phyloP scores from a whole-genome alignment of 2,329 filamentous ascomycete genomes.

The Xylaria sp. region DNA sequence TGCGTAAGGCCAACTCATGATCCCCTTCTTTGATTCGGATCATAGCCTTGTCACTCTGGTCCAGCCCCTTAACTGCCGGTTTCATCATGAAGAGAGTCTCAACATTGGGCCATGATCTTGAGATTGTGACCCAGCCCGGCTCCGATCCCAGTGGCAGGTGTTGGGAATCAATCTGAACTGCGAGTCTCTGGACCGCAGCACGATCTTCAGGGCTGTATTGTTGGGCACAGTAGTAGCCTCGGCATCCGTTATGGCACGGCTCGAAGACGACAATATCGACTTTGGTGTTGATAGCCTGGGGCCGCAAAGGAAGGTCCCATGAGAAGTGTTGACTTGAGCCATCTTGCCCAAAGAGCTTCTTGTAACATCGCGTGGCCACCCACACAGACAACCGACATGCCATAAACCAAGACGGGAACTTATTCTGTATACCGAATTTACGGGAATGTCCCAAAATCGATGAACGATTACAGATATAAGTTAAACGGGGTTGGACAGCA shows the following conservation, averaged over 20 bases:
- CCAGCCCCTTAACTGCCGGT: conserved; percentile 34
- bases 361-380: conserved; percentile 33
- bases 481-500: conserved; percentile 35
- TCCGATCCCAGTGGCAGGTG: conserved; percentile 24
- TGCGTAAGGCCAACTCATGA: conserved; percentile 32
- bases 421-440: conserved; percentile 33
- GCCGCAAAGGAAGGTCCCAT: neutral
- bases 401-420: conserved; percentile 38
- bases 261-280: conserved; percentile 41
- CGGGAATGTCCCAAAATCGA: conserved; percentile 14
- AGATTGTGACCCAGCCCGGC: conserved; percentile 39
- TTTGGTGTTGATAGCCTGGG: conserved; percentile 33
- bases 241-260: conserved; percentile 41
- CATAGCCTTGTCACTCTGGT: conserved; percentile 37
- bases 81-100: conserved; percentile 41
- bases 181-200: conserved; percentile 33
- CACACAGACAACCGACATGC: conserved; percentile 29
- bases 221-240: conserved; percentile 38
- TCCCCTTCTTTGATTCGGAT: conserved; percentile 34
- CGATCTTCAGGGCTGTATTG: conserved; percentile 39
- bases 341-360: conserved; percentile 32
- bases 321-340: neutral
- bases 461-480: conserved; percentile 41
- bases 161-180: conserved; percentile 39
- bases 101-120: conserved; percentile 39